Evolutionary conservation across 2,329 filamentous ascomycete species (phyloP), one percentile per base, ranked within the genome.

Genomic region (Colletotrichum zoysiae): DNA sequence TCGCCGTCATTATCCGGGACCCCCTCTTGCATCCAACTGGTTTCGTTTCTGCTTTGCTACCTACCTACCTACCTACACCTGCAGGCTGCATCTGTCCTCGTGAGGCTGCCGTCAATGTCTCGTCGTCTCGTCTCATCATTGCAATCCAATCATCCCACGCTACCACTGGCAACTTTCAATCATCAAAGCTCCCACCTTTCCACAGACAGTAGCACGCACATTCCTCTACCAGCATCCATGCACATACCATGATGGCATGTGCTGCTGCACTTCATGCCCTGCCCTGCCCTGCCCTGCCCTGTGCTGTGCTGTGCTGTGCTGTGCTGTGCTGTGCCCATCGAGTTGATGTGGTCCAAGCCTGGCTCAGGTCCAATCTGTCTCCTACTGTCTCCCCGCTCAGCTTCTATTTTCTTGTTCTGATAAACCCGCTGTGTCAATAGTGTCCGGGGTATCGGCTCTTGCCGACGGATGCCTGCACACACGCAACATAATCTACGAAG

Each of bases 61-160:
- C 14, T 40, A 12, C 38, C 26, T 30, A 30, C 26, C 26, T 12
- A 12, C 38, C 38, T 44, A 42, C 58, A 55, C 8, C 57, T 61
- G 55, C 64, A 53, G 23, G 14, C 35, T 53, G 56, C 48, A 26
- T 46, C 20, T 67, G 68, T 58, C 65, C 69, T 71, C 69, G 69
- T 60, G 65, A 68, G 58, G 65, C 65, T 57, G 64, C 58, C 65
- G 64, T 58, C 65, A 30, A 48, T 59, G 64, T 58, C 48, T 55
- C 65, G 44, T 71, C 59, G 62, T 70, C 65, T 64, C 69, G 58
- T 64, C 61, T 55, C 12, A 40, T 51, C 55, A 55, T 48, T 40
- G 20, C 23, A 11, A 12, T 51, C 50, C 50, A 18, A 44, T 33
- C 33, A 44, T 56, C 38, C 50, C 38, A 33, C 61, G 50, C 56